Conservation (phyloP, 352 stramenopile genomes). For the Phytophthora pinifolia region DNA sequence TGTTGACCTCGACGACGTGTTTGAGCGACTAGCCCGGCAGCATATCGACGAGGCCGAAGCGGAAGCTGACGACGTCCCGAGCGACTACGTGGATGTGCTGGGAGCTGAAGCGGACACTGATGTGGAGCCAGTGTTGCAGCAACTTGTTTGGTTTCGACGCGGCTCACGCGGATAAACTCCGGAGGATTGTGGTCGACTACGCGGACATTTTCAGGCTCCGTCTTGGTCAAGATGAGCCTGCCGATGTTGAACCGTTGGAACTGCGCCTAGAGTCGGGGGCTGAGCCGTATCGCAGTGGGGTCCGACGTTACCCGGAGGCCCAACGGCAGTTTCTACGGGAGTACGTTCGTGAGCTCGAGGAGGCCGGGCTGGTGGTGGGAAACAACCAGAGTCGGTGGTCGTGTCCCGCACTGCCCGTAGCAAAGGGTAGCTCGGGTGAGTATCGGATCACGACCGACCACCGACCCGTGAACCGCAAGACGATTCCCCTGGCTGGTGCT, state of each 20-base stretch:
- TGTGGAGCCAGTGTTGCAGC: conserved; percentile 1
- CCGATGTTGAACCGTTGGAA: conserved; percentile 7
- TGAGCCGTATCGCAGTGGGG: conserved; percentile 8
- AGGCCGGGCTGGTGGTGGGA: background rate
- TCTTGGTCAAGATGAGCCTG: conserved; percentile 5
- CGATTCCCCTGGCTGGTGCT: background rate
- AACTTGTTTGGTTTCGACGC: background rate
- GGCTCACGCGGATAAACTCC: background rate
- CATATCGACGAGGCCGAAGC: background rate
- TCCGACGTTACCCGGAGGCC: conserved; percentile 4
- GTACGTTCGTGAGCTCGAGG: conserved; percentile 6
- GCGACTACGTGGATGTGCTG: conserved; percentile 5
- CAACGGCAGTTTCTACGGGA: conserved; percentile 8
- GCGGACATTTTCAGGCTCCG: conserved; percentile 6
- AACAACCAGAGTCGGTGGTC: conserved; percentile 12
- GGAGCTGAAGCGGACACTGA: background rate
- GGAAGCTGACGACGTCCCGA: conserved; percentile 9
- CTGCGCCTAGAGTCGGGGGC: background rate
- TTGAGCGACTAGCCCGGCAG: conserved; percentile 18
- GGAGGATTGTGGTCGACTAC: background rate
- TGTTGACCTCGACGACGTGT: conserved; percentile 5
- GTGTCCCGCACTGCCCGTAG: background rate
- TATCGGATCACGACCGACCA: conserved; percentile 11
- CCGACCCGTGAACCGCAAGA: conserved; percentile 2
- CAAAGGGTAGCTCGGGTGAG: background rate